A percentile compares a stretch with the other conserved stretches of the same genome.
These are phyloP conservation scores for Posidonia oceanica DNA, from an alignment of 116 monocot species.

Conservation along the genomic window DNA sequence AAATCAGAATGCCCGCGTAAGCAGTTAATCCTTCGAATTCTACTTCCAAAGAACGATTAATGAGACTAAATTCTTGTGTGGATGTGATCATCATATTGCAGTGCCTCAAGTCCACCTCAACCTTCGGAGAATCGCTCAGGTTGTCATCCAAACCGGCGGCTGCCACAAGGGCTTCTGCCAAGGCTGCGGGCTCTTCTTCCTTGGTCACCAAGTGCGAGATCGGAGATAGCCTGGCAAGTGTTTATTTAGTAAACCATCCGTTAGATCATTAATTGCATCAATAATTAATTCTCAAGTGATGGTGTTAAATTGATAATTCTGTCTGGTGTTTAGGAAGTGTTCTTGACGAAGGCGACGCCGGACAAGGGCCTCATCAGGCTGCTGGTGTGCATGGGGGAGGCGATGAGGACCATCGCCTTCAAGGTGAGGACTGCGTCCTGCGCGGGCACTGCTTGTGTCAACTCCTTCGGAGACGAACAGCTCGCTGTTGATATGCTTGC, in stretches of 20 bases:
- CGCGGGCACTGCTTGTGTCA: conserved; percentile 92
- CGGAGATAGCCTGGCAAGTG: conserved; percentile 75
- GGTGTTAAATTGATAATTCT: too few relatives aligned
- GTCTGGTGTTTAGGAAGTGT: conserved; percentile 56
- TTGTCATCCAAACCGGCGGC: conserved; percentile 10
- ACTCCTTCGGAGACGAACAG: conserved; percentile 97
- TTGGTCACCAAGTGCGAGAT: conserved; percentile 74
- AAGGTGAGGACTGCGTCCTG: conserved; percentile 95
- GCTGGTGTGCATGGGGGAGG: conserved; percentile 90
- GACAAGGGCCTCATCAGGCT: conserved; percentile 91
- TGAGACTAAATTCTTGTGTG: neutral
- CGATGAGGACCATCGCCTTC: conserved; percentile 89
- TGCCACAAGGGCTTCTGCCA: conserved; percentile 9
- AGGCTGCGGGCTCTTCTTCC: conserved; percentile 15
- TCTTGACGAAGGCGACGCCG: conserved; percentile 78
- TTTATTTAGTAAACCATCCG: neutral
- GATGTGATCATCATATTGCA: conserved; percentile 12
- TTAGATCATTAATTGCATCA: neutral
- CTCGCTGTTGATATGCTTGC: conserved; percentile 95
- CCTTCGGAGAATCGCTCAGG: conserved; percentile 60
- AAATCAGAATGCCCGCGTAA: neutral
- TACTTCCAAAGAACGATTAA: neutral
- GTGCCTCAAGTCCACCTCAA: conserved; percentile 41
- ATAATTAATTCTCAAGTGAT: neutral
- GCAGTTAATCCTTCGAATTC: neutral